Evolutionary conservation across 495 filamentous ascomycete species (phyloP).

Genomic region (Penicillium turbatum): DNA sequence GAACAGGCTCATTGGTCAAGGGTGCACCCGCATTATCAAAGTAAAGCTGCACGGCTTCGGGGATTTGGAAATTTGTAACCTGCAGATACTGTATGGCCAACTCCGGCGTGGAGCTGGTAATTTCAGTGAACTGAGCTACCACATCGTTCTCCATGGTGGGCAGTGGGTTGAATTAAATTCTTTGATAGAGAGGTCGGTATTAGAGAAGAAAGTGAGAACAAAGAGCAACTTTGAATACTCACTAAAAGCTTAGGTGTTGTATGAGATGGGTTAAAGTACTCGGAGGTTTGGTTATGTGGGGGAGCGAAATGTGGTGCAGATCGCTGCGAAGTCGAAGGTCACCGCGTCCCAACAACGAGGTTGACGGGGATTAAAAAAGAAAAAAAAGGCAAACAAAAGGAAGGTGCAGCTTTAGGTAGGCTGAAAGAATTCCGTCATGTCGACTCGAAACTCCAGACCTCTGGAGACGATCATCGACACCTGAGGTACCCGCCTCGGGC

Average conservation of each 20-base stretch:
- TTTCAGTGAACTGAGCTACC: conserved; percentile 49
- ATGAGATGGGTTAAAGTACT: conserved; percentile 7
- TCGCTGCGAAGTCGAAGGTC: conserved; percentile 31
- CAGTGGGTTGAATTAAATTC: not conserved
- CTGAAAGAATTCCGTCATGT: conserved; percentile 4
- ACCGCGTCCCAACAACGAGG: conserved; percentile 4
- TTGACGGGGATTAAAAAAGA: not conserved
- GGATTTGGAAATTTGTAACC: conserved; percentile 73
- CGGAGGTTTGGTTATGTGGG: conserved; percentile 12
- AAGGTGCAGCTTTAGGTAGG: not conserved
- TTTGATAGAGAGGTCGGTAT: conserved; percentile 40
- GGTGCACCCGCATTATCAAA: conserved; percentile 71
- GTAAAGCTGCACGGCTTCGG: conserved; percentile 84
- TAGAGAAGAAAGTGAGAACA: conserved; percentile 40
- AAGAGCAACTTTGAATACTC: not conserved
- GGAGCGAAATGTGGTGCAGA: conserved; percentile 31
- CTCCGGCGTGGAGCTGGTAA: conserved; percentile 62
- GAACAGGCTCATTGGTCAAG: conserved; percentile 38
- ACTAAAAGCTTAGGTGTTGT: conserved; percentile 16
- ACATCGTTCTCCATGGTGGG: conserved; percentile 61
- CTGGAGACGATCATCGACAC: conserved; percentile 6
- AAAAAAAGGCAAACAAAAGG: not conserved
- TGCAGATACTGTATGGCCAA: conserved; percentile 74
- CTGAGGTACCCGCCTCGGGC: not conserved
- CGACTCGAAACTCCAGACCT: not conserved